Conservation (phyloP, 257 asterid species). For the Solanum virginianum region DNA sequence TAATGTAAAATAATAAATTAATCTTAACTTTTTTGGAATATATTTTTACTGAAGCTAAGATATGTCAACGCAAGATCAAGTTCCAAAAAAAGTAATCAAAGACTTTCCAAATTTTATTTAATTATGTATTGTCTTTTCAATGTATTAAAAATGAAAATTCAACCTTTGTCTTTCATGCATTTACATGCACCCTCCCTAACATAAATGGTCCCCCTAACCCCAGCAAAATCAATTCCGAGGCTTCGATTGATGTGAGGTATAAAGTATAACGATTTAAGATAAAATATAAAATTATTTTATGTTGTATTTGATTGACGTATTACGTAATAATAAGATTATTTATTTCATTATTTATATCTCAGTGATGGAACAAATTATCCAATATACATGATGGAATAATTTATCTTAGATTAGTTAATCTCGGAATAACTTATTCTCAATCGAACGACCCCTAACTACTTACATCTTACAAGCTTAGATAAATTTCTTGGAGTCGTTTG, state of each 20-base stretch:
- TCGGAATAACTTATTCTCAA: too few relatives aligned
- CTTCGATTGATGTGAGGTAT: too few relatives aligned
- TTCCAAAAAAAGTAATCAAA: background rate
- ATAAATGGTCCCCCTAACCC: background rate
- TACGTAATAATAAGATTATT: too few relatives aligned
- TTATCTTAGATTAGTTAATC: too few relatives aligned
- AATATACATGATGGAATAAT: too few relatives aligned
- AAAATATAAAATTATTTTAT: too few relatives aligned
- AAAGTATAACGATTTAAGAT: too few relatives aligned
- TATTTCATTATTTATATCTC: too few relatives aligned
- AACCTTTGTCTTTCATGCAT: slow-evolving; percentile 66
- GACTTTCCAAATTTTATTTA: background rate
- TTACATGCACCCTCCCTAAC: slow-evolving; percentile 24
- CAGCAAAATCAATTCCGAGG: background rate
- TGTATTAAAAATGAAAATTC: slow-evolving; percentile 22
- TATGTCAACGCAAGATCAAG: background rate
- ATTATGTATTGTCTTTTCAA: background rate
- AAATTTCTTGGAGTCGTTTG: background rate
- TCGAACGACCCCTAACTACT: background rate
- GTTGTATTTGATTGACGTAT: too few relatives aligned
- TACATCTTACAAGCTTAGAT: background rate
- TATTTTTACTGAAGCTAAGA: background rate
- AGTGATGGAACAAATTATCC: too few relatives aligned
- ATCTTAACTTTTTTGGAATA: background rate
- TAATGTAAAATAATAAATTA: background rate